Percentiles rank a stretch among this genome's conserved stretches.
These are phyloP conservation scores for Chlamydomonas reinhardtii DNA, from an alignment of 163 green algal genomes.

Conservation along the genomic window DNA sequence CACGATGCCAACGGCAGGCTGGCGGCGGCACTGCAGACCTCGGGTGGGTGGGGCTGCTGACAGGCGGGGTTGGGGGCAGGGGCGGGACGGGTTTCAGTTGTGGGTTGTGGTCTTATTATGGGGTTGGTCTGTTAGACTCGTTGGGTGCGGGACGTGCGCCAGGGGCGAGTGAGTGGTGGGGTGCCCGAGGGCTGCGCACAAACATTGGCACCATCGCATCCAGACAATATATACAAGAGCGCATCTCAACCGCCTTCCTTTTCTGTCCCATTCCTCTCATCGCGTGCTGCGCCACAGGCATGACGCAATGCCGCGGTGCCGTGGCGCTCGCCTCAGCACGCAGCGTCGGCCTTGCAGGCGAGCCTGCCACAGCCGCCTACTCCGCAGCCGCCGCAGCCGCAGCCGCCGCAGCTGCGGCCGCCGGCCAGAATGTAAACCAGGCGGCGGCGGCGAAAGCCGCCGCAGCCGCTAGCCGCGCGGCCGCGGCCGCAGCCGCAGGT, in stretches of 20 bases:
- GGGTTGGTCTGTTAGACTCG: too few relatives aligned
- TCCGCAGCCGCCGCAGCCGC: not conserved
- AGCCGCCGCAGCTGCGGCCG: not conserved
- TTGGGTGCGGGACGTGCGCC: too few relatives aligned
- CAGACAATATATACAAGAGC: too few relatives aligned
- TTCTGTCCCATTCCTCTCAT: not conserved
- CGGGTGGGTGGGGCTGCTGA: not conserved
- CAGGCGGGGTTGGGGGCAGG: not conserved
- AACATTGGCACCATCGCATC: too few relatives aligned
- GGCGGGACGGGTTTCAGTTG: not conserved
- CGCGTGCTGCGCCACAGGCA: not conserved
- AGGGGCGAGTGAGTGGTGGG: too few relatives aligned
- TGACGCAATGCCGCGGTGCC: not conserved
- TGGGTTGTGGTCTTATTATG: not conserved
- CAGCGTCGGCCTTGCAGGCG: not conserved
- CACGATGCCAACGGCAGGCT: slow-evolving; percentile 33
- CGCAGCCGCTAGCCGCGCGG: not conserved
- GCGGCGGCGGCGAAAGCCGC: not conserved
- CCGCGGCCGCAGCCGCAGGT: not conserved
- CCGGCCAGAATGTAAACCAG: not conserved
- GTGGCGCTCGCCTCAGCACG: not conserved
- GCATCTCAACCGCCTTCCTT: too few relatives aligned
- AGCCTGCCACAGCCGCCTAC: not conserved
- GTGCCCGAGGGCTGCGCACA: too few relatives aligned
- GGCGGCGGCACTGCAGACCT: not conserved